Conservation (phyloP, 306 rosid species). For the Ormosia emarginata region DNA sequence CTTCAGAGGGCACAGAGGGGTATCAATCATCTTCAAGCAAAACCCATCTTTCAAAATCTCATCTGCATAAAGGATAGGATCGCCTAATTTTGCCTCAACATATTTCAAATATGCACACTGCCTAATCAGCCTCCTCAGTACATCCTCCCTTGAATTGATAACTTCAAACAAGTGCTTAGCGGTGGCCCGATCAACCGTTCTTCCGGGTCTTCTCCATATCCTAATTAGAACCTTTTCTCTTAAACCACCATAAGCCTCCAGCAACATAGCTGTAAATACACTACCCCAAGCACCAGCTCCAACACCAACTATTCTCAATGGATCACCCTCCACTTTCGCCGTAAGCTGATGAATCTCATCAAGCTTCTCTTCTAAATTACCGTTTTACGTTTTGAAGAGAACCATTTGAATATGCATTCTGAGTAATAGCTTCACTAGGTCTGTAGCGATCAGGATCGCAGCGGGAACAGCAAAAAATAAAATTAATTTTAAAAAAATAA, state of each 20-base stretch:
- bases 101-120: conserved; percentile 92
- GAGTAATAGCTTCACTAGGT: conserved; percentile 16
- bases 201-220: conserved; percentile 88
- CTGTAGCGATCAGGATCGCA: too few species aligned
- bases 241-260: conserved; percentile 71
- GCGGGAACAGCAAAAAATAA: too few species aligned
- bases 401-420: conserved; percentile 38
- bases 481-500: too few species aligned
- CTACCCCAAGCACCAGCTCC: conserved; percentile 99
- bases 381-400: conserved; percentile 45
- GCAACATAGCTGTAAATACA: conserved; percentile 85
- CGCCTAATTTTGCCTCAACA: conserved; percentile 90
- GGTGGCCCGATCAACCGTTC: conserved; percentile 72
- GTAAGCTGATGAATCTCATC: conserved; percentile 66
- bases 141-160: conserved; percentile 91
- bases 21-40: conserved; percentile 89
- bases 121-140: conserved; percentile 83
- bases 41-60: conserved; percentile 96
- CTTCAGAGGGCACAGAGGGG: conserved; percentile 89
- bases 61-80: conserved; percentile 73
- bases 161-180: conserved; percentile 88
- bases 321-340: conserved; percentile 85
- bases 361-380: conserved; percentile 65
- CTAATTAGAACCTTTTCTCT: conserved; percentile 71
- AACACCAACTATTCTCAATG: conserved; percentile 79